These are phyloP conservation scores for Penicillium paneum DNA, from an alignment of 2,329 filamentous ascomycete genomes.

Conservation along the genomic window DNA sequence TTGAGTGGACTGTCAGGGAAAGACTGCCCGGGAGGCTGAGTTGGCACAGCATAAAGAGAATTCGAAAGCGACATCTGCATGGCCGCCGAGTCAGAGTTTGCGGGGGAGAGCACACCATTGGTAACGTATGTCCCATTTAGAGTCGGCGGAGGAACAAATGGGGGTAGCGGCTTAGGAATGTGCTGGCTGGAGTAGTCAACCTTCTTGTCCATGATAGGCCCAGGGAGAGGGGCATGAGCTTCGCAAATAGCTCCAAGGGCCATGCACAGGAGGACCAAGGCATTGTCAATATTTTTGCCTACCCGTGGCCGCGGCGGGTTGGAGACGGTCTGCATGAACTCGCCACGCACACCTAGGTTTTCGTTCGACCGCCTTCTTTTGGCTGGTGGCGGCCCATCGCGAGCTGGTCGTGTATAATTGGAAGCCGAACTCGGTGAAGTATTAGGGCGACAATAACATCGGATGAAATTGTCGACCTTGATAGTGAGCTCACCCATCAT, in stretches of 20 bases:
- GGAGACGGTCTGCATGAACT: slow-evolving; percentile 14
- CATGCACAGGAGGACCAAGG: slow-evolving; percentile 76
- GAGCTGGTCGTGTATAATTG: background rate
- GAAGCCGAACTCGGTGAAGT: slow-evolving; percentile 4
- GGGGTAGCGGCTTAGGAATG: slow-evolving; percentile 26
- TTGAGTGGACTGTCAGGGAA: slow-evolving; percentile 16
- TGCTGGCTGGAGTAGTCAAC: slow-evolving; percentile 28
- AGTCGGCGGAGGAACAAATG: background rate
- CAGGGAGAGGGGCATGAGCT: slow-evolving; percentile 50
- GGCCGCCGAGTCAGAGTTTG: slow-evolving; percentile 26
- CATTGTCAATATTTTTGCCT: slow-evolving; percentile 68
- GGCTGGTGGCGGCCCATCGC: slow-evolving; percentile 29
- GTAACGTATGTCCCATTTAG: slow-evolving; percentile 8
- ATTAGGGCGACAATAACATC: slow-evolving; percentile 43
- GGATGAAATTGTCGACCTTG: slow-evolving; percentile 53
- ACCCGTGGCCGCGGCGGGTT: slow-evolving; percentile 26
- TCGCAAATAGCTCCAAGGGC: slow-evolving; percentile 81
- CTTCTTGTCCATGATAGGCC: slow-evolving; percentile 49
- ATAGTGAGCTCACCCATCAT: slow-evolving; percentile 52
- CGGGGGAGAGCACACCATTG: slow-evolving; percentile 28
- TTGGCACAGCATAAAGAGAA: slow-evolving; percentile 20
- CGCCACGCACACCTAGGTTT: slow-evolving; percentile 23
- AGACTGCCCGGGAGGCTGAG: slow-evolving; percentile 10
- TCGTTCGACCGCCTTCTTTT: slow-evolving; percentile 42
- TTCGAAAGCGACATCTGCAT: slow-evolving; percentile 20